A percentile compares a stretch with the other conserved stretches of the same genome.
Evolutionary conservation across 1,284 basidiomycete genomes (phyloP).

Genomic region (Moesziomyces parantarcticus): DNA sequence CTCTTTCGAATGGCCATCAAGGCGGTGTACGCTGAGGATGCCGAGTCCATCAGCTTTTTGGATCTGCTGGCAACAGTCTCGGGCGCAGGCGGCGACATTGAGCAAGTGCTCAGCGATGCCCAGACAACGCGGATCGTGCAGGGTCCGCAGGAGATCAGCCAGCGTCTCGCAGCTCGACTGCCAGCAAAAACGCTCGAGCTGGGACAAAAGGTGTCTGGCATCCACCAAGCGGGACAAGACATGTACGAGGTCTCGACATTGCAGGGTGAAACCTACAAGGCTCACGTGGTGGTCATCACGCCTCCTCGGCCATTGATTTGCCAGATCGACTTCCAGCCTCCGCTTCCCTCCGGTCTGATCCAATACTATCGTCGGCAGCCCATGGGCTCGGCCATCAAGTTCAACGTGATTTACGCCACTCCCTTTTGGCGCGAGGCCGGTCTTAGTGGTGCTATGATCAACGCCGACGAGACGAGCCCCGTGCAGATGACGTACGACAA

Average conservation of each 20-base stretch:
- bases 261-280: constrained; percentile 17
- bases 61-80: constrained; percentile 39
- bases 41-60: constrained; percentile 40
- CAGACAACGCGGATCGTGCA: constrained; percentile 40
- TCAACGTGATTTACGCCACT: constrained; percentile 36
- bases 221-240: constrained; percentile 5
- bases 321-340: constrained; percentile 39
- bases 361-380: constrained; percentile 50
- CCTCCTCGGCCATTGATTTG: constrained; percentile 35
- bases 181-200: constrained; percentile 14
- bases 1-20: constrained; percentile 45
- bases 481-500: constrained; percentile 50
- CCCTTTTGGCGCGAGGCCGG: constrained; percentile 45
- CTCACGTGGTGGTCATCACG: constrained; percentile 35
- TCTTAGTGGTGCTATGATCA: constrained; percentile 40
- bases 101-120: constrained; percentile 40
- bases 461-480: constrained; percentile 33
- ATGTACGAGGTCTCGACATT: constrained; percentile 25
- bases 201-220: constrained; percentile 17
- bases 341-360: constrained; percentile 33
- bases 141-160: constrained; percentile 37
- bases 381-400: constrained; percentile 49
- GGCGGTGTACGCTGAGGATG: constrained; percentile 45
- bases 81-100: constrained; percentile 40
- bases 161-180: constrained; percentile 30